These are phyloP conservation scores for Blechomonas ayalai DNA, from an alignment of 208 protist genomes.

Conservation along the genomic window DNA sequence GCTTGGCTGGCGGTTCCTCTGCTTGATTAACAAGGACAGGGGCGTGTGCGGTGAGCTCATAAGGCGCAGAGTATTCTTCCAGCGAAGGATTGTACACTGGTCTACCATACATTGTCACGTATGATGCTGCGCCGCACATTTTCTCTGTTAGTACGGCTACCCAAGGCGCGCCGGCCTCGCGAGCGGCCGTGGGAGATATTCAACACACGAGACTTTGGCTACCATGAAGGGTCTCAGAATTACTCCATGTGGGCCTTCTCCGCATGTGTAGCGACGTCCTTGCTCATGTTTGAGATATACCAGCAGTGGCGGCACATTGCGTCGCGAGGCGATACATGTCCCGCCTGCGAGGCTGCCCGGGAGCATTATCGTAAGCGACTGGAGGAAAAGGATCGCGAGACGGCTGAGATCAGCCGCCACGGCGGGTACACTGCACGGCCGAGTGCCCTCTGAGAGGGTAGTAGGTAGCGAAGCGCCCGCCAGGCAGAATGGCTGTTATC, in stretches of 20 bases:
- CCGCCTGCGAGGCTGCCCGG: constrained; percentile 74
- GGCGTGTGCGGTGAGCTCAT: no score
- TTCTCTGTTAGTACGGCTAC: constrained; percentile 43
- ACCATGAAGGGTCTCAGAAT: constrained; percentile 83
- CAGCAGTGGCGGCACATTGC: constrained; percentile 54
- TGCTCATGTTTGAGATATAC: constrained; percentile 66
- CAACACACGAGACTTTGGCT: constrained; percentile 83
- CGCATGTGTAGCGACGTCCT: constrained; percentile 11
- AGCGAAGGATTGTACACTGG: no score
- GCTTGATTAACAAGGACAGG: no score
- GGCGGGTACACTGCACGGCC: no score
- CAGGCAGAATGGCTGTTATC: constrained; percentile 1
- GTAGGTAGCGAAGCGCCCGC: not conserved
- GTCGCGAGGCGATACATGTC: constrained; percentile 74
- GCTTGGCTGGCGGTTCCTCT: no score
- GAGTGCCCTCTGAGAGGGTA: no score
- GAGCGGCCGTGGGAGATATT: constrained; percentile 87
- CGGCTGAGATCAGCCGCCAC: constrained; percentile 7
- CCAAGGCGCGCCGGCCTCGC: constrained; percentile 68
- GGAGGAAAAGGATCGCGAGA: constrained; percentile 52
- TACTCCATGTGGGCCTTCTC: constrained; percentile 74
- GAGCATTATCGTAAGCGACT: constrained; percentile 70
- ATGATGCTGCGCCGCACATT: constrained; percentile 37
- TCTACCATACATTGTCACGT: no score
- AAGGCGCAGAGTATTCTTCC: no score